A percentile compares a stretch with the other conserved stretches of the same genome.
phyloP scores from a whole-genome alignment of 2,329 filamentous ascomycete species.

The Blastomyces gilchristii region DNA sequence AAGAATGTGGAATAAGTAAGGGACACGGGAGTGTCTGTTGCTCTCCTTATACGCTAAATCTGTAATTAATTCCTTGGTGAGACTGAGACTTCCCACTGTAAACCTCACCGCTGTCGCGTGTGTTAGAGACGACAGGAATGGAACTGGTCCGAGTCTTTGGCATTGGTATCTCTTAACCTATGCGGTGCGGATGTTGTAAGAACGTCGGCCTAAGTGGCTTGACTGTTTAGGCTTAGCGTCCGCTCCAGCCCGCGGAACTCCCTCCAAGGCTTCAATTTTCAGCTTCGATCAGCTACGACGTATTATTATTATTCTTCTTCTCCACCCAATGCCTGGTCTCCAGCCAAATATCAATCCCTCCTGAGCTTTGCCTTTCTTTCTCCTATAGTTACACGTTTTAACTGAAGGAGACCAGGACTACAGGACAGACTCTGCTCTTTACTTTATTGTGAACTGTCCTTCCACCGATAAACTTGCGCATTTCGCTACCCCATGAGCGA shows the following conservation, averaged over 20 bases:
- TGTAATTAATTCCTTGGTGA: background rate
- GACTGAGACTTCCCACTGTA: background rate
- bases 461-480: background rate
- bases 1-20: background rate
- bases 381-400: background rate
- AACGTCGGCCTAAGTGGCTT: background rate
- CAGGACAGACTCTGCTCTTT: background rate
- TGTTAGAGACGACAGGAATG: background rate
- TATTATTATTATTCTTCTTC: too few species aligned
- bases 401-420: background rate
- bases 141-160: background rate
- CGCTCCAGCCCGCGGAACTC: background rate
- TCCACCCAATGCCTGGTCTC: background rate
- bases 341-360: background rate
- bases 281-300: too few species aligned
- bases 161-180: background rate
- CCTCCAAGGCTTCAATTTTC: background rate
- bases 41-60: background rate
- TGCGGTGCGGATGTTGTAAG: too few species aligned
- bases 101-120: background rate
- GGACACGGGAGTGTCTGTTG: background rate
- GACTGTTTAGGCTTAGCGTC: constrained; percentile 3
- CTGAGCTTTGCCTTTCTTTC: background rate
- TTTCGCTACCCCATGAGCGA: background rate
- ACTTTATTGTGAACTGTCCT: background rate